Evolutionary conservation across 2,329 filamentous ascomycete species (phyloP), one percentile per base, ranked within the genome.

Genomic region (Fusarium sp.): DNA sequence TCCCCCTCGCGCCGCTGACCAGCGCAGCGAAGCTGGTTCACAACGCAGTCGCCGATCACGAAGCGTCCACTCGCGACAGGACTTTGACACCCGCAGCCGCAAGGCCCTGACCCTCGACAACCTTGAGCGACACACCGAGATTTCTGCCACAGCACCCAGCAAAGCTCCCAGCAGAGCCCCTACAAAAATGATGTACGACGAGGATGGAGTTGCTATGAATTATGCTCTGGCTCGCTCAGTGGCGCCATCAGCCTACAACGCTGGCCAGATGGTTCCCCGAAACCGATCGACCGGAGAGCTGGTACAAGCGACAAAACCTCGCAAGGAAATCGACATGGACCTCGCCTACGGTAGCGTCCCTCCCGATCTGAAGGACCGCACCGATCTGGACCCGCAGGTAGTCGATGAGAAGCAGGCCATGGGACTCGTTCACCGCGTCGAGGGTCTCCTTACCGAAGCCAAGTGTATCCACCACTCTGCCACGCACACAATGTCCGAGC

Each of bases 381-480:
- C 83, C 75, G 81, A 88, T 76, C 76, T 86, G 47, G 84, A 85
- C 64, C 81, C 81, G 25, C 77, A 69, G 75, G 82, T 87, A 42
- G 82, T 87, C 47, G 81, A 90, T 61, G 83, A 93, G 52, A 87
- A 89, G 70, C 41, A 83, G 53, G 83, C 83, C 1, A 79, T 83
- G 61, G 77, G 83, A 20, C 88, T 97, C 48, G 90, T 97, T 63
- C 86, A 84, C 63, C 90, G 89, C 72, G 90, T 97, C 47, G 94
- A 97, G 78, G 82, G 83, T 49, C 84, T 98, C 3, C 85, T 98
- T 4, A 90, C 95, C 69, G 94, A 98, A 80, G 94, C 93, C 20
- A 90, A 98, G 72, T 98, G 94, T 81, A 78, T 97, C 29, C 94
- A 97, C 69, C 90, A 97, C 79, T 92, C 92, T 2, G 95, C 93